Base-by-base conservation (phyloP, 2,329 filamentous ascomycete species). In the Intubia oerlemansii region DNA sequence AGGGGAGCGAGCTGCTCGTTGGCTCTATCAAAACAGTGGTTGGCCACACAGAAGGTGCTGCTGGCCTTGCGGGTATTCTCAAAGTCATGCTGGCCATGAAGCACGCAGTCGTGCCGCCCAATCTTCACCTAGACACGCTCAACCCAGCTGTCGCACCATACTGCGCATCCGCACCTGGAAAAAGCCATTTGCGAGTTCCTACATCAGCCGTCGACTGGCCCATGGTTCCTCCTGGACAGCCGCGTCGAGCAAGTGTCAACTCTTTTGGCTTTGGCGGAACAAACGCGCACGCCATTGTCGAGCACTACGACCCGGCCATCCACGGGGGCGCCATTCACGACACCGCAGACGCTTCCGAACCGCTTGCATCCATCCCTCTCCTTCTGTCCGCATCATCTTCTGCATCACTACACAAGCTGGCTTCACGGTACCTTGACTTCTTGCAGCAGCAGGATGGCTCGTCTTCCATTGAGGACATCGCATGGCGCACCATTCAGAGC, bases 11-110 rank as follows among this genome's bases (percentile, higher is more conserved):
- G 3, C 34, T 56, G 15, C 31, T 53, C 2, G 52, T 56, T 2
- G 53, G 53, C 4, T 56, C 52, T 0, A 38, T 54, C 31, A 57
- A 56, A 42, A 56, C 53, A 0, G 43, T 56, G 3, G 46, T 57
- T 18, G 60, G 60, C 12, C 59, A 65, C 36, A 53, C 53, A 0
- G 60, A 64, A 38, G 55, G 56, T 7, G 49, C 54, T 1, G 56
- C 57, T 3, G 60, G 59, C 1, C 39, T 64, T 10, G 57, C 59
- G 0, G 54, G 56, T 7, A 29, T 63, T 7, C 42, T 64, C 13
- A 59, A 57, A 36, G 48, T 52, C 0, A 36, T 57, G 1, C 41
- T 54, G 16, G 43, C 47, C 24, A 45, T 62, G 39, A 47, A 52
- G 27, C 42, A 56, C 19, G 43, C 41, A 6, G 34, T 34, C 1